These are phyloP conservation scores for Oidiodendron maius DNA, from an alignment of 495 filamentous ascomycete species.

Conservation along the genomic window DNA sequence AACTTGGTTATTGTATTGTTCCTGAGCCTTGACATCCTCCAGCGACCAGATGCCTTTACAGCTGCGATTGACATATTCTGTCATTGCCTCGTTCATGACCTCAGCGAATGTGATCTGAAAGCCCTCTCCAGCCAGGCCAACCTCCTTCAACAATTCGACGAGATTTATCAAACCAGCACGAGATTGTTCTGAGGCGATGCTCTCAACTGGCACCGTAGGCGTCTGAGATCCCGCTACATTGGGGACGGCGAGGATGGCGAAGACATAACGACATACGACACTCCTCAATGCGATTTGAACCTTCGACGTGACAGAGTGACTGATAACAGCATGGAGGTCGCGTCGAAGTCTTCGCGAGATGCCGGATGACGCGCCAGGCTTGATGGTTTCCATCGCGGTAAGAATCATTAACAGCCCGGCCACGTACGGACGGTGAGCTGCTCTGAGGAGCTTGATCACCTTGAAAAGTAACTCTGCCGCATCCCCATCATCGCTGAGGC, in stretches of 20 bases:
- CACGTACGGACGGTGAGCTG: constrained; percentile 41
- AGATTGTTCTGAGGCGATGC: constrained; percentile 27
- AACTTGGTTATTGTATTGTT: not conserved
- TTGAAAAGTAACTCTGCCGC: constrained; percentile 24
- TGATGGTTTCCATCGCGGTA: constrained; percentile 26
- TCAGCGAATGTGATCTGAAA: constrained; percentile 73
- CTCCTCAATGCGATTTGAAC: constrained; percentile 45
- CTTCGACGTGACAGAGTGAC: constrained; percentile 53
- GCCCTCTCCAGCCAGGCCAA: constrained; percentile 68
- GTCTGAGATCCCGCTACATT: not conserved
- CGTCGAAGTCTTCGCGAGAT: constrained; percentile 46
- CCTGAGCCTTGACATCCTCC: not conserved
- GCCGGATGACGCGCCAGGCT: constrained; percentile 9
- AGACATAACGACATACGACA: constrained; percentile 47
- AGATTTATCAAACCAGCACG: constrained; percentile 50
- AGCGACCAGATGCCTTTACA: constrained; percentile 43
- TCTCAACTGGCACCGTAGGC: not conserved
- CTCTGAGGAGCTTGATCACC: constrained; percentile 43
- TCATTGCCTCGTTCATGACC: constrained; percentile 66
- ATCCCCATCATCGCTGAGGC: constrained; percentile 5
- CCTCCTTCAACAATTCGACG: constrained; percentile 55
- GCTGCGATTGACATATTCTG: constrained; percentile 46
- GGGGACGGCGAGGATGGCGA: constrained; percentile 51
- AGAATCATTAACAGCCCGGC: constrained; percentile 39
- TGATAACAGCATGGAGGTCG: constrained; percentile 60